These are phyloP conservation scores for Thielaviopsis euricoi DNA, from an alignment of 2,329 filamentous ascomycete species.

Conservation along the genomic window DNA sequence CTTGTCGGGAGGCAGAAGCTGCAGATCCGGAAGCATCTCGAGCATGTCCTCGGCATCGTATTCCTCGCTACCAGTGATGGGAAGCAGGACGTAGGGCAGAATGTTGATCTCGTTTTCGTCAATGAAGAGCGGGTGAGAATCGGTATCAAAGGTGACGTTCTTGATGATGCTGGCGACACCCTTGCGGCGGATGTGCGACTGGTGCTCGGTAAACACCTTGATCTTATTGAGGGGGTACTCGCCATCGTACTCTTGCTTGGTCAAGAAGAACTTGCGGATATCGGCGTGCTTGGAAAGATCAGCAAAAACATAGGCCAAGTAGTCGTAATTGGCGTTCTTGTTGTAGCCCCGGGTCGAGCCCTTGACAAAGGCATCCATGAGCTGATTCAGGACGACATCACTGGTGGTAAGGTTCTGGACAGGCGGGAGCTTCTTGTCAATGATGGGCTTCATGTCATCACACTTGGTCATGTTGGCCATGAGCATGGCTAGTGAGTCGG, in stretches of 20 bases:
- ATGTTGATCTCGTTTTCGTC: slow-evolving; percentile 60
- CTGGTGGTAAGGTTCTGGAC: slow-evolving; percentile 58
- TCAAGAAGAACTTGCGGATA: slow-evolving; percentile 59
- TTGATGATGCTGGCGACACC: slow-evolving; percentile 97
- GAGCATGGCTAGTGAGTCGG: slow-evolving; percentile 77
- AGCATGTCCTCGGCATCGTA: slow-evolving; percentile 75
- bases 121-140: slow-evolving; percentile 55
- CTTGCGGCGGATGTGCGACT: slow-evolving; percentile 64
- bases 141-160: slow-evolving; percentile 73
- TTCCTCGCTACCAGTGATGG: slow-evolving; percentile 75
- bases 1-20: slow-evolving; percentile 81
- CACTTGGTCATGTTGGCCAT: slow-evolving; percentile 82
- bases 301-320: slow-evolving; percentile 85
- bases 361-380: slow-evolving; percentile 93
- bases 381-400: slow-evolving; percentile 64
- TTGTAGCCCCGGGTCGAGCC: slow-evolving; percentile 72
- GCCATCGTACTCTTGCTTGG: slow-evolving; percentile 56
- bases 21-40: slow-evolving; percentile 76
- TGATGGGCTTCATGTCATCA: slow-evolving; percentile 51
- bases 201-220: slow-evolving; percentile 85
- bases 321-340: slow-evolving; percentile 73
- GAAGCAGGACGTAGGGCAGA: slow-evolving; percentile 74
- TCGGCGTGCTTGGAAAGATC: slow-evolving; percentile 72
- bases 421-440: slow-evolving; percentile 49
- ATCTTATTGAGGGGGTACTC: slow-evolving; percentile 86